Conservation (phyloP, 345 rosid genomes). For the Linum usitatissimum region DNA sequence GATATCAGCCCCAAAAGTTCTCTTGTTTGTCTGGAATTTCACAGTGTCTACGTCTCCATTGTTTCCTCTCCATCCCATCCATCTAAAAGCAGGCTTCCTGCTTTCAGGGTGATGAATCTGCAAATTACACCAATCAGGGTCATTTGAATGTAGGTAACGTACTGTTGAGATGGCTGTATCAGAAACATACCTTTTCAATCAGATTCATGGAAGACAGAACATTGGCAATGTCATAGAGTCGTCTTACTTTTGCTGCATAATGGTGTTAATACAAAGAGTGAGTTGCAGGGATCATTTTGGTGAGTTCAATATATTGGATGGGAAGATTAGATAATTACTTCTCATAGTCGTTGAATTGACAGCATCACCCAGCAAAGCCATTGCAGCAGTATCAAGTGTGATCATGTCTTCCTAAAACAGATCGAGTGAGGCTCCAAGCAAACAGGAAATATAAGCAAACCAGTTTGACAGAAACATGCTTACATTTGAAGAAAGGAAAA, state of each 20-base stretch:
- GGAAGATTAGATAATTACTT: slow-evolving; percentile 31
- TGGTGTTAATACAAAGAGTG: slow-evolving; percentile 8
- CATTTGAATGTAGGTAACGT: neutral
- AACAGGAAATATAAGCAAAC: neutral
- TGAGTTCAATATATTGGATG: neutral
- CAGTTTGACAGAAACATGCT: slow-evolving; percentile 16
- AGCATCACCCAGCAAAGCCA: slow-evolving; percentile 45
- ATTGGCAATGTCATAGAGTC: slow-evolving; percentile 78
- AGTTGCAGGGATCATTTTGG: slow-evolving; percentile 10
- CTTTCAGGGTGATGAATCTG: slow-evolving; percentile 65
- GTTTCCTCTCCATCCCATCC: slow-evolving; percentile 54
- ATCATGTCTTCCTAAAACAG: slow-evolving; percentile 41
- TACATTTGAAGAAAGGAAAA: slow-evolving; percentile 70
- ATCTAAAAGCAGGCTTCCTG: slow-evolving; percentile 66
- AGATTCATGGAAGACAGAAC: slow-evolving; percentile 64
- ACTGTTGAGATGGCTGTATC: neutral
- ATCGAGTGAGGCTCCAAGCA: slow-evolving; percentile 9
- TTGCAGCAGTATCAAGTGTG: slow-evolving; percentile 58
- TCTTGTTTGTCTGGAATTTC: slow-evolving; percentile 38
- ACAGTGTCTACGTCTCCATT: slow-evolving; percentile 13
- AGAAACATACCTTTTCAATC: slow-evolving; percentile 56
- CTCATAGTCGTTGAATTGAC: slow-evolving; percentile 46
- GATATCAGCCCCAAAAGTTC: slow-evolving; percentile 52
- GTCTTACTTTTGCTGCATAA: slow-evolving; percentile 68
- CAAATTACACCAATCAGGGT: slow-evolving; percentile 4